These are phyloP conservation scores for Mentha longifolia DNA, from an alignment of 257 asterid genomes.

Conservation along the genomic window DNA sequence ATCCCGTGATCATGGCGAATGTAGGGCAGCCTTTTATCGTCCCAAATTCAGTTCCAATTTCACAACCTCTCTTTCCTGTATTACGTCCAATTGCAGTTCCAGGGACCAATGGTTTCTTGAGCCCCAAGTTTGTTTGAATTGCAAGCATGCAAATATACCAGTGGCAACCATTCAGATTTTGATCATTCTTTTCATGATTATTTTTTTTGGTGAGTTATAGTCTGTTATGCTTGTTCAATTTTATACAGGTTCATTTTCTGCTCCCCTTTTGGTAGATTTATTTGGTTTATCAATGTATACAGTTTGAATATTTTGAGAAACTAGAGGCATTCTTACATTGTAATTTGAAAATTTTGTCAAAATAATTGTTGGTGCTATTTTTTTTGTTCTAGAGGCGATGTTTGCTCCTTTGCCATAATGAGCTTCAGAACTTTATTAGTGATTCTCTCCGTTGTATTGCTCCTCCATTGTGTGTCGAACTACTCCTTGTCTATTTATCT, in stretches of 20 bases:
- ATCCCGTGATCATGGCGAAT: constrained; percentile 56
- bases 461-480: neutral
- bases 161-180: constrained; percentile 20
- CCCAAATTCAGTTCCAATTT: constrained; percentile 56
- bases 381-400: constrained; percentile 20
- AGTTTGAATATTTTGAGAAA: neutral
- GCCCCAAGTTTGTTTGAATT: constrained; percentile 55
- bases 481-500: neutral
- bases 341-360: constrained; percentile 35
- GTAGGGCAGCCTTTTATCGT: constrained; percentile 53
- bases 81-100: constrained; percentile 55
- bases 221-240: constrained; percentile 23
- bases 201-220: constrained; percentile 33
- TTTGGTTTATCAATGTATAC: neutral
- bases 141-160: neutral
- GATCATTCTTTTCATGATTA: constrained; percentile 36
- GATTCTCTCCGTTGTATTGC: neutral
- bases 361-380: constrained; percentile 11
- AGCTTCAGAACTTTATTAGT: neutral
- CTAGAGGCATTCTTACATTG: constrained; percentile 37
- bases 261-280: neutral
- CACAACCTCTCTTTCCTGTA: constrained; percentile 58
- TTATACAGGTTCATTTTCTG: constrained; percentile 26
- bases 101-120: constrained; percentile 49
- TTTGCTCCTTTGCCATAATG: neutral